Base-by-base conservation (phyloP, 441 rosid species). In the Syzygium syzygioides region DNA sequence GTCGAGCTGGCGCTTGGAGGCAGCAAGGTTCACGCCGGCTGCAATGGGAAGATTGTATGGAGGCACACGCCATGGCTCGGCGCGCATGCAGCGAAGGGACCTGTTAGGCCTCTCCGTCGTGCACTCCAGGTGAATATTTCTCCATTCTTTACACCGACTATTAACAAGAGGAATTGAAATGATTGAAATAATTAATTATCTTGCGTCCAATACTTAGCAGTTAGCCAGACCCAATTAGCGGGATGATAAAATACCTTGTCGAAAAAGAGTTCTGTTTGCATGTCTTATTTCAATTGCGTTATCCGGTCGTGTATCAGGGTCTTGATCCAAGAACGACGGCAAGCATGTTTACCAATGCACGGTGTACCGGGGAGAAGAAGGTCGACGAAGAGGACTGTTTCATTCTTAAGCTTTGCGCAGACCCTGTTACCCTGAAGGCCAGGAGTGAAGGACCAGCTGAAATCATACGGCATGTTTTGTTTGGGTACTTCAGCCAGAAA, bases 1-100 rank as follows among this genome's bases (percentile, higher is more conserved):
- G 96, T 95, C 90, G 98, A 96, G 92, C 96, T 96, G 84, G 98
- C 96, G 9, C 95, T 95, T 87, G 97, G 98, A 84, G 95, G 96
- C 53, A 96, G 95, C 87, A 96, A 95, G 89, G 97, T 96, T 87
- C 96, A 92, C 87, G 97, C 97, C 1, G 97, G 98, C 66, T 95
- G 98, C 90, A 95, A 96, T 26, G 98, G 98, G 89, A 94, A 94
- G 91, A 94, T 95, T 86, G 98, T 96, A 53, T 96, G 98, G 98
- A 94, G 98, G 90, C 98, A 96, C 79, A 96, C 98, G 18, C 98
- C 98, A 14, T 95, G 98, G 97, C 95, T 94, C 84, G 98, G 98
- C 2, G 93, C 98, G 23, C 98, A 96, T 90, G 91, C 97, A 88
- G 98, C 98, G 8, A 96, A 96, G 94, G 98, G 98, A 14, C 98